Conservation (phyloP, 805 yeast genomes). For the Kregervanrija delftensis region DNA sequence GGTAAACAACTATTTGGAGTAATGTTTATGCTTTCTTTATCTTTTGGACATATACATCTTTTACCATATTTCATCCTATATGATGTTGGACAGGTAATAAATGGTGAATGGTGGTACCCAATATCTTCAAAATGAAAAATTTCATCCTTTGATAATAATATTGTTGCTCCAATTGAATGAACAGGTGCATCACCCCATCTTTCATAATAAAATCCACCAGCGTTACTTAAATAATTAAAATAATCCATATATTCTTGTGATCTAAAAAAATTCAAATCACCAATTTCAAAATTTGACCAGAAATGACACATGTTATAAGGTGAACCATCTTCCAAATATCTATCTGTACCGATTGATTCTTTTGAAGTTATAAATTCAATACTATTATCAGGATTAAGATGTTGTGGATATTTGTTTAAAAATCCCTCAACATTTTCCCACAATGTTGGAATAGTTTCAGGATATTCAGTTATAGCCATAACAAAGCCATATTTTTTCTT, state of each 20-base stretch:
- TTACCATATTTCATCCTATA: constrained; percentile 41
- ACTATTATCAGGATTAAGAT: constrained; percentile 58
- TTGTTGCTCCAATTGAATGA: constrained; percentile 62
- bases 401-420: constrained; percentile 49
- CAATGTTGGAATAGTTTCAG: constrained; percentile 77
- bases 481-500: constrained; percentile 83
- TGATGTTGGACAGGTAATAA: constrained; percentile 53
- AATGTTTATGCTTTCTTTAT: constrained; percentile 36
- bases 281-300: constrained; percentile 85
- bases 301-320: constrained; percentile 76
- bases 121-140: constrained; percentile 75
- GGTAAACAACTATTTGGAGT: constrained; percentile 54
- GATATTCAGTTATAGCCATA: constrained; percentile 74
- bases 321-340: constrained; percentile 29
- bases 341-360: constrained; percentile 34
- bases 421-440: constrained; percentile 72
- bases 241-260: constrained; percentile 53
- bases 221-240: constrained; percentile 56
- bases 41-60: constrained; percentile 43
- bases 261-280: constrained; percentile 62
- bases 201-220: constrained; percentile 79
- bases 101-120: constrained; percentile 74
- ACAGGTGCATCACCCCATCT: constrained; percentile 97
- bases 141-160: constrained; percentile 52
- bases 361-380: constrained; percentile 51